These are phyloP conservation scores for Entophlyctis helioformis DNA, from an alignment of 192 early-diverging fungal genomes.

Conservation along the genomic window DNA sequence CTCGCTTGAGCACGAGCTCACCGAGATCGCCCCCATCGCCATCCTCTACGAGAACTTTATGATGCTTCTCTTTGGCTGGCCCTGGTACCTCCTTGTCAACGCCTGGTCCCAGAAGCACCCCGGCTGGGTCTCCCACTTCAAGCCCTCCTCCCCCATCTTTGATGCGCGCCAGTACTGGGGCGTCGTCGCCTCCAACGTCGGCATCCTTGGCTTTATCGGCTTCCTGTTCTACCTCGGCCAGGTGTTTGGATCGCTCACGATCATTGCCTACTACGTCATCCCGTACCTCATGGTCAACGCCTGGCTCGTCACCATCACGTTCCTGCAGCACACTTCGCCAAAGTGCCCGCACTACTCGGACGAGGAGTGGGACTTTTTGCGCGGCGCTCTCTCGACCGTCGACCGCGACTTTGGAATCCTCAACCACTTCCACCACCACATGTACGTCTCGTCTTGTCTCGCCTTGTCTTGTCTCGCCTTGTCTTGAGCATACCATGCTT, in stretches of 20 bases:
- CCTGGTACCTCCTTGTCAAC: conserved; percentile 70
- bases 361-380: conserved; percentile 79
- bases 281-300: conserved; percentile 88
- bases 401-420: conserved; percentile 86
- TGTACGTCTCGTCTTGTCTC: no score
- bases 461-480: no score
- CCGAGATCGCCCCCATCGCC: conserved; percentile 66
- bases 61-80: conserved; percentile 81
- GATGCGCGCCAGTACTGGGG: conserved; percentile 55
- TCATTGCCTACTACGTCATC: conserved; percentile 73
- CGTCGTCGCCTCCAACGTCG: conserved; percentile 66
- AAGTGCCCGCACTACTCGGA: conserved; percentile 77
- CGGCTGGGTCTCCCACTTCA: conserved; percentile 72
- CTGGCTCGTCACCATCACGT: conserved; percentile 96
- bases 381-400: conserved; percentile 80
- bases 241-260: conserved; percentile 41
- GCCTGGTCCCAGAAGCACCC: conserved; percentile 66
- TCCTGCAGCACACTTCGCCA: conserved; percentile 84
- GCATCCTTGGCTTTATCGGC: conserved; percentile 42
- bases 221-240: conserved; percentile 38
- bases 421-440: conserved; percentile 60
- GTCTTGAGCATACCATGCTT: no score
- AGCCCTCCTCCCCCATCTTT: conserved; percentile 70
- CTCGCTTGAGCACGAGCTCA: conserved; percentile 26
- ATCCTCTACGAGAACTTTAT: conserved; percentile 48